These are phyloP conservation scores for Helianthus tuberosus DNA, from an alignment of 129 eudicot genomes.

Conservation along the genomic window DNA sequence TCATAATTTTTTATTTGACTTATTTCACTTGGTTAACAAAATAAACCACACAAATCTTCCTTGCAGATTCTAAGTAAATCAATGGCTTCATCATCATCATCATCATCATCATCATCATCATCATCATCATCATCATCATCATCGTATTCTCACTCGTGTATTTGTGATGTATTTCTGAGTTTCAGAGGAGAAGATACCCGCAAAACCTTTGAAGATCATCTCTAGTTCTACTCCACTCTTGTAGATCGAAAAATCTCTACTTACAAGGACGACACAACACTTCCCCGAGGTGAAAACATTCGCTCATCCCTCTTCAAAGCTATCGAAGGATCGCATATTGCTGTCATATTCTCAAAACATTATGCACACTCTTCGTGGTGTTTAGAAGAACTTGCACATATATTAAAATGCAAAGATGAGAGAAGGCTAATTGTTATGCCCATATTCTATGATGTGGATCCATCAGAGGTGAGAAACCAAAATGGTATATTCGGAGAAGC, in stretches of 20 bases:
- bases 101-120: too few relatives aligned
- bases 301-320: background rate
- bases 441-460: slow-evolving; percentile 6
- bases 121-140: too few relatives aligned
- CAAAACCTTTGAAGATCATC: too few relatives aligned
- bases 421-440: background rate
- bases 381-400: slow-evolving; percentile 4
- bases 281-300: slow-evolving; percentile 5
- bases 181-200: slow-evolving; percentile 13
- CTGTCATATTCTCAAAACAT: background rate
- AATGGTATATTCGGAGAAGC: background rate
- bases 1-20: too few relatives aligned
- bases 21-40: too few relatives aligned
- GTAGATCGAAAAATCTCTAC: too few relatives aligned
- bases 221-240: too few relatives aligned
- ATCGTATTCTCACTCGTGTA: background rate
- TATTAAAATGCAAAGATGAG: slow-evolving; percentile 1
- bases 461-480: slow-evolving; percentile 6
- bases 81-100: background rate
- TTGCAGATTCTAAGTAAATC: too few relatives aligned
- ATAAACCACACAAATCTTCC: too few relatives aligned
- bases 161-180: background rate
- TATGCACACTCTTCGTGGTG: slow-evolving; percentile 2
- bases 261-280: slow-evolving; percentile 4
- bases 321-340: slow-evolving; percentile 5